Base-by-base conservation (phyloP, 2,329 filamentous ascomycete genomes). In the Lachnum nothofagi region DNA sequence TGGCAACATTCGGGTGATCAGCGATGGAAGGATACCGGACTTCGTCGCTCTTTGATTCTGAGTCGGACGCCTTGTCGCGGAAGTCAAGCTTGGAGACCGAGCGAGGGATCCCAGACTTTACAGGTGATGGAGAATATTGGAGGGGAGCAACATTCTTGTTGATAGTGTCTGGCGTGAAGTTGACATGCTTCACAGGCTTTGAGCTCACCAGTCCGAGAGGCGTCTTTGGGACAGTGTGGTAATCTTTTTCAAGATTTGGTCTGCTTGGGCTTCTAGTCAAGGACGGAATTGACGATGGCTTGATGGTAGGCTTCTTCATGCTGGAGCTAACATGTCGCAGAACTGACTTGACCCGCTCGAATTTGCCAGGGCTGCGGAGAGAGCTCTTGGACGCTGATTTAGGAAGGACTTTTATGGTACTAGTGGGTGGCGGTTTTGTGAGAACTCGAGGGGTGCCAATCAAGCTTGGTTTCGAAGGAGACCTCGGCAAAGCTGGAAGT, bases 161-260 rank as follows among this genome's bases (percentile, higher is more conserved):
- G 12, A 55, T 42, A 5, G 83, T 83, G 52, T 81, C 82, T 0
- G 83, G 84, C 0, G 86, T 89, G 61, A 95, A 95, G 43, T 86
- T 83, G 29, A 95, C 88, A 48, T 80, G 84, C 71, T 94, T 95
- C 16, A 70, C 66, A 31, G 73, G 64, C 66, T 82, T 86, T 20
- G 82, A 77, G 25, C 83, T 55, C 17, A 46, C 47, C 38, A 46
- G 42, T 33, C 44, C 45, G 37, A 45, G 39, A 6, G 85, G 86
- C 1, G 85, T 88, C 4, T 80, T 82, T 5, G 78, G 74, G 16
- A 74, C 64, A 3, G 72, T 64, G 44, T 76, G 76, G 25, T 82
- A 64, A 19, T 74, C 70, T 58, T 79, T 81, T 25, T 80, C 72
- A 10, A 76, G 67, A 1, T 79, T 80, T 71, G 17, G 72, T 69